Percentiles rank a stretch among this genome's conserved stretches.
Conservation (phyloP, 192 early-diverging fungal species). For the Backusella tarrabulga region DNA sequence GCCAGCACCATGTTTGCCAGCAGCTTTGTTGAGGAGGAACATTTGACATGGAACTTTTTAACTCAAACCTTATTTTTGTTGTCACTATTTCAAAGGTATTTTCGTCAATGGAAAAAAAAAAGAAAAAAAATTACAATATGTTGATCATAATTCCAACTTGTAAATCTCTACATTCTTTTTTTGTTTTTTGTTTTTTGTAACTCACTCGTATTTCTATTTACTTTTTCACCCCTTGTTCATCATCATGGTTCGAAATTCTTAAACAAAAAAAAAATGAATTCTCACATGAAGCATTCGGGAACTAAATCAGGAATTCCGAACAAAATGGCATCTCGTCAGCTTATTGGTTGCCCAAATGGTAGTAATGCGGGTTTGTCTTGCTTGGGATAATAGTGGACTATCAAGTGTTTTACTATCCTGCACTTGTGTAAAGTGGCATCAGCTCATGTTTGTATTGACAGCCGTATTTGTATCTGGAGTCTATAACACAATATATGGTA, state of each 20-base stretch:
- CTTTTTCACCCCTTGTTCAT: not conserved
- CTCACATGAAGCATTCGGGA: not conserved
- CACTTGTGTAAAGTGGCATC: conserved; percentile 24
- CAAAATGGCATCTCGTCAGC: not conserved
- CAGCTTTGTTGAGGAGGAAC: conserved; percentile 77
- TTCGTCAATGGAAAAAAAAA: not conserved
- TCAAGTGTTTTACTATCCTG: not conserved
- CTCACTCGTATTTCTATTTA: not conserved
- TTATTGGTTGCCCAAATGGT: conserved; percentile 27
- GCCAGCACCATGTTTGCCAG: conserved; percentile 58
- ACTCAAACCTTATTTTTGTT: conserved; percentile 58
- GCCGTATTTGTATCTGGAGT: not conserved
- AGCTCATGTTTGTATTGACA: conserved; percentile 1
- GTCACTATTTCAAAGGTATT: conserved; percentile 39
- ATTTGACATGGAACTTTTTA: conserved; percentile 74
- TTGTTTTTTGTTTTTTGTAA: no score
- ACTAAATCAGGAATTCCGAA: not conserved
- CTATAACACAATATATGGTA: not conserved
- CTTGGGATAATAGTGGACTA: conserved; percentile 47
- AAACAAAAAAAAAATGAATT: not conserved
- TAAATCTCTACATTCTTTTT: not conserved
- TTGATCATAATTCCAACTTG: not conserved
- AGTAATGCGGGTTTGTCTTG: conserved; percentile 37
- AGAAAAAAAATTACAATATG: not conserved
- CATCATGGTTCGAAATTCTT: not conserved